Evolutionary conservation across 2,329 filamentous ascomycete genomes (phyloP), one percentile per base, ranked within the genome.

Genomic region (Aspergillus unguis): DNA sequence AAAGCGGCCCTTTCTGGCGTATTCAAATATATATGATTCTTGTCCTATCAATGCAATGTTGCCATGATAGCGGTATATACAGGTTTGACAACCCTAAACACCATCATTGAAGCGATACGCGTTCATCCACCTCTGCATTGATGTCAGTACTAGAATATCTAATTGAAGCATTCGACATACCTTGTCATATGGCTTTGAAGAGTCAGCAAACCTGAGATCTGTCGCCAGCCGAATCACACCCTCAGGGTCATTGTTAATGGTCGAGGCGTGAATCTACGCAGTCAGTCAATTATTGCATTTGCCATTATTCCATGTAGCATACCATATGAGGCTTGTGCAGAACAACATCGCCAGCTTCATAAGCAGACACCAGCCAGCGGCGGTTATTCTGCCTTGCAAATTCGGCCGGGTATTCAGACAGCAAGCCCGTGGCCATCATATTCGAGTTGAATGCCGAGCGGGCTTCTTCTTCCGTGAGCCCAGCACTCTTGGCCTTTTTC

Each of bases 351-450:
- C 82, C 71, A 54, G 83, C 71, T 61, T 85, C 72, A 57, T 82
- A 84, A 57, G 65, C 76, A 57, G 68, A 80, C 64, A 72, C 79
- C 67, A 74, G 71, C 83, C 69, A 84, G 63, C 48, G 78, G 71
- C 63, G 63, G 11, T 65, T 74, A 50, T 77, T 70, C 2, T 70
- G 67, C 26, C 70, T 69, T 2, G 72, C 72, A 55, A 77, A 78
- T 33, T 71, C 70, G 23, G 69, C 71, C 1, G 80, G 77, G 0
- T 72, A 75, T 29, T 83, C 76, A 7, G 76, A 76, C 2, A 85
- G 70, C 33, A 83, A 63, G 0, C 81, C 82, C 0, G 74, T 79
- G 0, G 71, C 68, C 71, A 83, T 79, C 81, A 85, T 85, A 56
- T 84, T 83, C 23, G 73, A 70, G 57, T 85, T 85, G 62, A 81